phyloP scores from a whole-genome alignment of 305 asterid species.

The Fraxinus velutina region DNA sequence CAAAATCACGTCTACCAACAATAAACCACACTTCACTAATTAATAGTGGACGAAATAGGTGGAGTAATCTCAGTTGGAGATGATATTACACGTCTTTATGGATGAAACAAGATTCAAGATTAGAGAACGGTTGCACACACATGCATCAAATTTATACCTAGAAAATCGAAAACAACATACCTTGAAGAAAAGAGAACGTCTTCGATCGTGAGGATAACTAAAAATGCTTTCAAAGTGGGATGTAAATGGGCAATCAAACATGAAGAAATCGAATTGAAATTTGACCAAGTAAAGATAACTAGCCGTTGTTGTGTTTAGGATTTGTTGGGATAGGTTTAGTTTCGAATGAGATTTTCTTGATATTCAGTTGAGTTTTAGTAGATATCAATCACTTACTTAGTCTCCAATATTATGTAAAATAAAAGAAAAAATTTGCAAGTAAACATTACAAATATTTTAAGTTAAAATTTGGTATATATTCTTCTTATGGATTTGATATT shows the following conservation, averaged over 20 bases:
- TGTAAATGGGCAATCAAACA: background rate
- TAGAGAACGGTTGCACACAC: background rate
- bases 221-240: background rate
- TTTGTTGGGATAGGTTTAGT: constrained; percentile 38
- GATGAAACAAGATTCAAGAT: background rate
- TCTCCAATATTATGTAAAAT: background rate
- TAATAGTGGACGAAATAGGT: background rate
- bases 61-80: background rate
- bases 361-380: background rate
- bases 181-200: background rate
- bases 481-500: background rate
- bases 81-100: background rate
- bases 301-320: constrained; percentile 25
- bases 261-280: background rate
- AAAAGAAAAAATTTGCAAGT: background rate
- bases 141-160: background rate
- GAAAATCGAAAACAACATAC: constrained; percentile 4
- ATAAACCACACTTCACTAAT: background rate
- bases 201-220: background rate
- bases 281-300: constrained; percentile 26
- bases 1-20: background rate
- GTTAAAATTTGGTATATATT: background rate
- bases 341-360: constrained; percentile 9
- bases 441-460: background rate
- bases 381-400: background rate